Evolutionary conservation across 1,284 basidiomycete species (phyloP), one percentile per base, ranked within the genome.

Genomic region (Cystobasidium pallidum): DNA sequence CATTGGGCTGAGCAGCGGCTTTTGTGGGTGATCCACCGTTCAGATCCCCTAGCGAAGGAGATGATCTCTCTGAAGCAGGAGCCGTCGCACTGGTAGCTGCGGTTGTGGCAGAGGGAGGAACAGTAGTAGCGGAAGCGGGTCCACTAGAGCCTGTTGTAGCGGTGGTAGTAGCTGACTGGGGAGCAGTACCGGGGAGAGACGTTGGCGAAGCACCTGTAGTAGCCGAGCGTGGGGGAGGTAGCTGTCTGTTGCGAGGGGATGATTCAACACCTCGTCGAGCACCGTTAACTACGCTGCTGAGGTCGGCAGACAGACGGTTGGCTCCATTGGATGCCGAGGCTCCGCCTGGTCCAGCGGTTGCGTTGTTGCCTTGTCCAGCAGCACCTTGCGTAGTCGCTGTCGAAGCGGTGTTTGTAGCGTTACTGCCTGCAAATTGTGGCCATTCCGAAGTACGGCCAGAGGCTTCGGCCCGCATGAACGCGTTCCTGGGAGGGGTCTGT

Each of bases 351-450:
- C 26, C 59, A 30, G 34, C 45, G 3, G 71, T 26, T 15, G 66
- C 58, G 74, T 73, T 1, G 89, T 88, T 13, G 70, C 81, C 70
- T 57, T 24, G 24, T 34, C 88, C 87, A 26, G 83, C 87, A 58
- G 88, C 86, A 74, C 88, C 86, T 68, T 72, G 71, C 66, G 89
- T 88, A 43, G 82, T 79, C 70, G 88, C 86, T 51, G 83, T 81
- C 66, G 81, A 80, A 61, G 86, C 78, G 30, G 83, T 82, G 57
- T 89, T 89, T 66, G 86, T 84, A 72, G 83, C 83, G 79, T 88
- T 86, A 68, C 86, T 82, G 47, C 59, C 84, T 84, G 66, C 86
- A 81, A 93, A 96, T 79, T 91, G 91, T 52, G 93, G 91, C 94
- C 94, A 97, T 80, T 97, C 93, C 2, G 70, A 74, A 19, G 68